phyloP scores from a whole-genome alignment of 306 rosid species.

The Delonix regia region DNA sequence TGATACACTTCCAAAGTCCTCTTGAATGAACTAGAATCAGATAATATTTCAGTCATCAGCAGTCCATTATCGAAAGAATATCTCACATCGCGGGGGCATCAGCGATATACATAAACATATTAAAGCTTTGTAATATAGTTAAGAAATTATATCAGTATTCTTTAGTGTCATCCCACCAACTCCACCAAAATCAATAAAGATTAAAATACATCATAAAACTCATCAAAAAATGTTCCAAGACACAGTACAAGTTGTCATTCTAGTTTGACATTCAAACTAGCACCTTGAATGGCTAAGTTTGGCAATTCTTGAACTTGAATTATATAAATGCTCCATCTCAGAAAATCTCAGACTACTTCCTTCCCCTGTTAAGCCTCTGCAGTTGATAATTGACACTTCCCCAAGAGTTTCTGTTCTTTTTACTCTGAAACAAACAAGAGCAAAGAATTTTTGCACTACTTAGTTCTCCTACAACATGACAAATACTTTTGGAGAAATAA shows the following conservation, averaged over 20 bases:
- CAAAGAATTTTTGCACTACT: neutral
- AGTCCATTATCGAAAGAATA: neutral
- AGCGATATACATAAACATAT: too few species aligned
- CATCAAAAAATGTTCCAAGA: slow-evolving; percentile 17
- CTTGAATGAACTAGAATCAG: slow-evolving; percentile 25
- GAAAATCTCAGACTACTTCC: slow-evolving; percentile 56
- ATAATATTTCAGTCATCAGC: slow-evolving; percentile 13
- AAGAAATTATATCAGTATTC: neutral
- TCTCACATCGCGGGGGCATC: neutral
- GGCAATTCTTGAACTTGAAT: slow-evolving; percentile 27
- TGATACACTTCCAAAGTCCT: slow-evolving; percentile 16
- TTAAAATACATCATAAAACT: neutral
- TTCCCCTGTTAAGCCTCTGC: slow-evolving; percentile 89
- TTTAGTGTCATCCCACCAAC: neutral
- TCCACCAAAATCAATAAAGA: neutral
- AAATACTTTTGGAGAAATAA: neutral
- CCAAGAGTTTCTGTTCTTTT: slow-evolving; percentile 64
- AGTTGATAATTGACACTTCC: slow-evolving; percentile 89
- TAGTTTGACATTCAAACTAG: slow-evolving; percentile 32
- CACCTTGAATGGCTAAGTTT: slow-evolving; percentile 24
- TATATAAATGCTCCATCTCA: slow-evolving; percentile 10
- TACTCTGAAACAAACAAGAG: slow-evolving; percentile 58
- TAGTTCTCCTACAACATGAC: slow-evolving; percentile 11
- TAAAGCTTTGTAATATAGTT: neutral
- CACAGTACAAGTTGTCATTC: slow-evolving; percentile 26